Conservation (phyloP, 140 eudicot species). For the Senecio squalidus region DNA sequence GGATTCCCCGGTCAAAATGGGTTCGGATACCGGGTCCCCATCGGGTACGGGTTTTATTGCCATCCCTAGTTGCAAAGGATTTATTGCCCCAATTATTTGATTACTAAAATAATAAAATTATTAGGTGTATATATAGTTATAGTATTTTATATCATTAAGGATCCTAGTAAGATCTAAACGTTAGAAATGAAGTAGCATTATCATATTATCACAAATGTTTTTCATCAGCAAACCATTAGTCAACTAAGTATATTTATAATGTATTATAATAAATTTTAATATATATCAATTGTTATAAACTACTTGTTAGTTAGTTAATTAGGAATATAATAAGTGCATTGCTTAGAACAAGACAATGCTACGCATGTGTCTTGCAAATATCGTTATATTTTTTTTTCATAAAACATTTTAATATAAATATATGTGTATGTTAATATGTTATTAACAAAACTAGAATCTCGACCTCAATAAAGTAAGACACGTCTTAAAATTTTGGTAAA, state of each 20-base stretch:
- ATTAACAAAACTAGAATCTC: no score
- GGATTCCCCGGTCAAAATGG: no score
- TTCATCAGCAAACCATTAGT: constrained; percentile 22
- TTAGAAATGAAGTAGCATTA: constrained; percentile 23
- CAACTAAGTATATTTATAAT: constrained; percentile 13
- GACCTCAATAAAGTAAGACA: no score
- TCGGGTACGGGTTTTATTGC: no score
- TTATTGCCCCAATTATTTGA: not conserved
- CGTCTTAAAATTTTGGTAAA: no score
- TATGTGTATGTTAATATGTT: no score
- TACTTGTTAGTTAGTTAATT: not conserved
- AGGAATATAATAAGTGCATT: constrained; percentile 3
- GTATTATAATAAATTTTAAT: constrained; percentile 4
- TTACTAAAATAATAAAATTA: not conserved
- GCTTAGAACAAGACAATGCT: constrained; percentile 27
- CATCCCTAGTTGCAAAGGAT: not conserved
- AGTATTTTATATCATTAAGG: no score
- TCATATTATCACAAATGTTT: constrained; percentile 10
- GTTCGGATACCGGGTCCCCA: no score
- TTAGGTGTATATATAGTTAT: not conserved
- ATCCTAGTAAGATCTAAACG: constrained; percentile 26
- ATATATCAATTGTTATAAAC: constrained; percentile 2
- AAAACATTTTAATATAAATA: no score
- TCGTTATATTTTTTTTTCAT: not conserved
- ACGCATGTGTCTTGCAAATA: constrained; percentile 16